Evolutionary conservation across 371 early-diverging fungal species (phyloP), one percentile per base, ranked within the genome.

Genomic region (Gilbertella persicaria): DNA sequence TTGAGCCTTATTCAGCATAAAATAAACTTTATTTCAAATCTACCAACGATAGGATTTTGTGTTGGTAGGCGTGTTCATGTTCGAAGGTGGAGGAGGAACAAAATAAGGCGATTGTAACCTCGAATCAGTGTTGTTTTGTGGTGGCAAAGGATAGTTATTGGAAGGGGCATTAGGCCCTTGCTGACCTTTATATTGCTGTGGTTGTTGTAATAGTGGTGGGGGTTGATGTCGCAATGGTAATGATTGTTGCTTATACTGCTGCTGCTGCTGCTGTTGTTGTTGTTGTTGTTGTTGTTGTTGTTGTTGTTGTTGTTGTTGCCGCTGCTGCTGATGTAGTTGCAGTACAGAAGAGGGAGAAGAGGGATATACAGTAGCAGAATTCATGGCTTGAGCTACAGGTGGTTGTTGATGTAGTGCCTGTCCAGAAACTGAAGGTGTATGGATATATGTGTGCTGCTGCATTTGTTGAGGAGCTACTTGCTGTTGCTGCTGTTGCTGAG

Each of bases 1-100:
- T 79, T 35, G 50, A 60, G 45, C 23, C n/a, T 23, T 42, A 53
- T 17, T 40, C n/a, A 39, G 39, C 14, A 40, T 16, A 50, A 3
- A 24, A 35, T 7, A 17, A n/a, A 20, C n/a, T 45, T 29, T 17
- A 33, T 36, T 36, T 20, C 36, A 35, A 26, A 38, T 17, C 1
- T 21, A 21, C 44, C 13, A 53, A 36, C 45, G 44, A 21, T 26
- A 19, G 10, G 44, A 14, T 20, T 44, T 7, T 36, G 45, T 38
- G 41, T 5, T 26, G 43, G 23, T 37, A 44, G 51, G 52, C 30
- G 33, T 46, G 29, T 21, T 46, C 37, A 36, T 29, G 3, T 29
- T 37, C 19, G 40, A 9, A 46, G 55, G 46, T 4, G 58, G 58
- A 20, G 45, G 52, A 33, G 58, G 51, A 10, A 51, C 45, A 45